Percentiles rank a stretch among this genome's conserved stretches.
These are phyloP conservation scores for Polychaeton citri DNA, from an alignment of 2,329 filamentous ascomycete species.

Conservation along the genomic window DNA sequence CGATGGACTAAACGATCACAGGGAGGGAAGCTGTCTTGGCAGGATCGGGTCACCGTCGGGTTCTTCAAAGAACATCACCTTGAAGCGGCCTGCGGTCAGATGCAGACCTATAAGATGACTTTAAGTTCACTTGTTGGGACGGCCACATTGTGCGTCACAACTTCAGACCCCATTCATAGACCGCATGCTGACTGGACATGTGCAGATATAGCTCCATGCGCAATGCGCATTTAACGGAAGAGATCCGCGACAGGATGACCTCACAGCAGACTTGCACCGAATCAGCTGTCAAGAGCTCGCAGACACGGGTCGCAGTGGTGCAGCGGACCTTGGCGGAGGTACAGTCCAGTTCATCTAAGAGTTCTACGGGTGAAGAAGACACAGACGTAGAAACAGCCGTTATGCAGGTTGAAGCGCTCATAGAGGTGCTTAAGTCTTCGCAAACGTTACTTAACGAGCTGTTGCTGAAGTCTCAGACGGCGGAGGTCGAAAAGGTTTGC, in stretches of 20 bases:
- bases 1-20: neutral
- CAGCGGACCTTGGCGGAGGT: neutral
- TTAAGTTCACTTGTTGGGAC: neutral
- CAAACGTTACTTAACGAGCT: neutral
- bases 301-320: neutral
- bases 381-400: neutral
- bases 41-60: neutral
- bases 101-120: neutral
- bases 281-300: neutral
- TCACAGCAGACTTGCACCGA: neutral
- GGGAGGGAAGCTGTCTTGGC: neutral
- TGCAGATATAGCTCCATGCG: constrained; percentile 1
- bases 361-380: neutral
- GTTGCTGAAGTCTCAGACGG: neutral
- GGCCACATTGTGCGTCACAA: neutral
- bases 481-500: neutral
- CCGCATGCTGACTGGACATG: neutral
- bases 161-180: neutral
- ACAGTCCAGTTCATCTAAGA: neutral
- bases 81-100: neutral
- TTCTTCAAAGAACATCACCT: neutral
- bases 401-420: neutral
- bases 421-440: neutral
- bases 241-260: neutral
- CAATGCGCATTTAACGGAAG: neutral